Evolutionary conservation across 2,329 filamentous ascomycete species (phyloP).

Genomic region (Aspergillus fijiensis): DNA sequence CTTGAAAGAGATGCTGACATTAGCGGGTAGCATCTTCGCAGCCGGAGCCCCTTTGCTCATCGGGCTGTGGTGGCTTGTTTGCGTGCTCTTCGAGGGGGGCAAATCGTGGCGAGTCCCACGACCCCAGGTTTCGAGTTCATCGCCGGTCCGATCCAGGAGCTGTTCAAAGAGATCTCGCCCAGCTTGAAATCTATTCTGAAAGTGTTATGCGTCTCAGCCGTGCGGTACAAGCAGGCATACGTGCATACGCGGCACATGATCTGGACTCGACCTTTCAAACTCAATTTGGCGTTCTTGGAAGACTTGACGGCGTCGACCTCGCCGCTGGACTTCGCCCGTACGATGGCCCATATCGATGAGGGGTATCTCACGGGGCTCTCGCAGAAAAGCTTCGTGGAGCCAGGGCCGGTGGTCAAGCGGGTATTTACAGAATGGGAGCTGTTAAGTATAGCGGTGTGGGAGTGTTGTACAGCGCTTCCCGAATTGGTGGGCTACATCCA

Average conservation of each 20-base stretch:
- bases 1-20: background rate
- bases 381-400: slow-evolving; percentile 23
- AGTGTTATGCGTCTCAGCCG: slow-evolving; percentile 35
- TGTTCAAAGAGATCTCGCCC: slow-evolving; percentile 35
- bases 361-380: slow-evolving; percentile 31
- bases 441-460: slow-evolving; percentile 36
- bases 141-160: slow-evolving; percentile 37
- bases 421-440: slow-evolving; percentile 32
- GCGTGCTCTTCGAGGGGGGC: slow-evolving; percentile 20
- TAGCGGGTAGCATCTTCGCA: slow-evolving; percentile 33
- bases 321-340: slow-evolving; percentile 33
- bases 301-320: slow-evolving; percentile 35
- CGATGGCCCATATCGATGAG: slow-evolving; percentile 31
- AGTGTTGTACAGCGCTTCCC: slow-evolving; percentile 40
- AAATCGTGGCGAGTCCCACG: slow-evolving; percentile 12
- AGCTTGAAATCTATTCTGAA: slow-evolving; percentile 37
- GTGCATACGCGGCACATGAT: slow-evolving; percentile 35
- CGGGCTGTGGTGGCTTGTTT: slow-evolving; percentile 35
- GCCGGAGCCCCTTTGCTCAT: slow-evolving; percentile 40
- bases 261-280: slow-evolving; percentile 36
- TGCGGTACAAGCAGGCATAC: slow-evolving; percentile 38
- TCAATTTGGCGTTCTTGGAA: slow-evolving; percentile 34
- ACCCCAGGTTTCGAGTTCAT: slow-evolving; percentile 37
- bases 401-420: slow-evolving; percentile 22
- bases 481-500: slow-evolving; percentile 33